Conservation (phyloP, 1,284 basidiomycete species). For the Naganishia liquefaciens region DNA sequence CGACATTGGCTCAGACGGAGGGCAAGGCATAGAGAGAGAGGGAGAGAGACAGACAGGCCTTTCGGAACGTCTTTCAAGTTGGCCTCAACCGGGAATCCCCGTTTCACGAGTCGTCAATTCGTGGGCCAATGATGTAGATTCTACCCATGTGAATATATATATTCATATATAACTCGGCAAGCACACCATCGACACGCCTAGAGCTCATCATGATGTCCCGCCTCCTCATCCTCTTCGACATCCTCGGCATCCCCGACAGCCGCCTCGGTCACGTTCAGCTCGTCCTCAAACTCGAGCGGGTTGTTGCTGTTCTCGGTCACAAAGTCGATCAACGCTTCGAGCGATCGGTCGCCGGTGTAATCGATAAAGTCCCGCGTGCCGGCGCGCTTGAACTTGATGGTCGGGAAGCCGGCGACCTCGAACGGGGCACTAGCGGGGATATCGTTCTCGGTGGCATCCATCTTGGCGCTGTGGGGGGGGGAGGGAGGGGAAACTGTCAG, state of each 20-base stretch:
- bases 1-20: slow-evolving; percentile 8
- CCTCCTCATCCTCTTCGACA: slow-evolving; percentile 38
- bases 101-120: no score
- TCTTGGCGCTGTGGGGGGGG: slow-evolving; percentile 74
- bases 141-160: not conserved
- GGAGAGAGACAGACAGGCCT: no score
- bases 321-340: slow-evolving; percentile 82
- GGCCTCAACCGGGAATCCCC: no score
- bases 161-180: not conserved
- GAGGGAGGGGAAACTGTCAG: slow-evolving; percentile 63
- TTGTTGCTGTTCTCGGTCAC: slow-evolving; percentile 75
- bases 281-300: slow-evolving; percentile 36
- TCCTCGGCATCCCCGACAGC: slow-evolving; percentile 35
- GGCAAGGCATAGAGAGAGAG: not conserved
- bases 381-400: slow-evolving; percentile 94
- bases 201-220: slow-evolving; percentile 50
- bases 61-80: no score
- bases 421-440: slow-evolving; percentile 83
- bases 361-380: slow-evolving; percentile 84
- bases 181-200: slow-evolving; percentile 31
- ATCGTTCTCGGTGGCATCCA: slow-evolving; percentile 97
- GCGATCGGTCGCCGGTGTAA: slow-evolving; percentile 85
- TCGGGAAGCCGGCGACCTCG: slow-evolving; percentile 84
- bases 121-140: no score
- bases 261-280: slow-evolving; percentile 34